These are phyloP conservation scores for Candida nonsorbophila DNA, from an alignment of 805 yeast species.

Conservation along the genomic window DNA sequence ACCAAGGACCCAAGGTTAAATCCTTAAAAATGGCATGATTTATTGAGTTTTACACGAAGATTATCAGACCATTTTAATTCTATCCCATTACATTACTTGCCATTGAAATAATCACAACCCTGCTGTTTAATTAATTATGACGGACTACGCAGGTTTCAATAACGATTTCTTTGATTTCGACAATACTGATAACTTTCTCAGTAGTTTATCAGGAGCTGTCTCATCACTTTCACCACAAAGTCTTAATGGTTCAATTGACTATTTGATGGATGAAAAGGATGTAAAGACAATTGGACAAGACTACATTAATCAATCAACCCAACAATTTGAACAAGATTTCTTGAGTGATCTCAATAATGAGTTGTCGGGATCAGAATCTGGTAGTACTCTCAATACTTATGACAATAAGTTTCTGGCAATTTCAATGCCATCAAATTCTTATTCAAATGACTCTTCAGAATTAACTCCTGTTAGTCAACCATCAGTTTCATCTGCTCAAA, in stretches of 20 bases:
- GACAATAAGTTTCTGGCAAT: conserved; percentile 4
- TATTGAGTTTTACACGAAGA: no score
- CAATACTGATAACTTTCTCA: conserved; percentile 24
- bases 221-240: conserved; percentile 13
- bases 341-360: conserved; percentile 1
- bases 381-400: no score
- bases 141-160: not conserved
- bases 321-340: not conserved
- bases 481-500: conserved; percentile 15
- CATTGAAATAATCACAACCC: no score
- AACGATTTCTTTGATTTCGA: conserved; percentile 18
- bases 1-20: no score
- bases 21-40: no score
- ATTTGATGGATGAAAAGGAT: conserved; percentile 1
- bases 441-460: conserved; percentile 12
- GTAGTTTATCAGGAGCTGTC: conserved; percentile 20
- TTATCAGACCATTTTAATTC: no score
- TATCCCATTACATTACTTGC: no score
- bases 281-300: conserved; percentile 2
- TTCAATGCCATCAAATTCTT: conserved; percentile 11
- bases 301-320: not conserved
- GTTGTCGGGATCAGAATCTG: not conserved
- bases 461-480: conserved; percentile 15
- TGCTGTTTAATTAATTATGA: no score
- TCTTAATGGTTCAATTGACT: conserved; percentile 2